These are phyloP conservation scores for Pythium coloratum DNA, from an alignment of 352 stramenopile genomes.

Conservation along the genomic window DNA sequence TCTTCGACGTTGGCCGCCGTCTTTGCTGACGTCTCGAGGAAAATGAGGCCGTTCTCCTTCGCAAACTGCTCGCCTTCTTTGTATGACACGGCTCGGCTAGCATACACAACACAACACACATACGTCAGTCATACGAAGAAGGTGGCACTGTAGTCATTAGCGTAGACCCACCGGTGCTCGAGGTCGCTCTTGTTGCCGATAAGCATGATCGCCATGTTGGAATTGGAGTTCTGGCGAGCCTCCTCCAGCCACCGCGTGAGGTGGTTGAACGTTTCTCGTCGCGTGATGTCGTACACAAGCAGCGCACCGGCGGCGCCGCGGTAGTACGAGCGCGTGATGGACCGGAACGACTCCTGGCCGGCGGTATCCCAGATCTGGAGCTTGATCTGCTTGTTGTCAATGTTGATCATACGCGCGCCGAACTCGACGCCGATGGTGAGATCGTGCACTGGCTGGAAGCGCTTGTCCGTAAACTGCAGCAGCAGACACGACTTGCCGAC, in stretches of 20 bases:
- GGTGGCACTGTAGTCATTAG: no score
- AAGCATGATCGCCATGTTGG: conserved; percentile 99
- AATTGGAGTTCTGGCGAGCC: conserved; percentile 97
- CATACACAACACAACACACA: not conserved
- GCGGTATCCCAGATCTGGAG: conserved; percentile 98
- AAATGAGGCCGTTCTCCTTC: conserved; percentile 99
- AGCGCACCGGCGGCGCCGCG: conserved; percentile 96
- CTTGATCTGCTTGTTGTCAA: conserved; percentile 98
- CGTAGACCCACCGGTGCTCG: conserved; percentile 75
- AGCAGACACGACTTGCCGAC: conserved; percentile 99
- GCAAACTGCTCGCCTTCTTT: conserved; percentile 99
- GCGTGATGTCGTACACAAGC: conserved; percentile 99
- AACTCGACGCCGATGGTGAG: conserved; percentile 99
- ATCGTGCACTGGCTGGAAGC: conserved; percentile 99
- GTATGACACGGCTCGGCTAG: conserved; percentile 92
- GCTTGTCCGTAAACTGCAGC: conserved; percentile 99
- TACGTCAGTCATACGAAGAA: not conserved
- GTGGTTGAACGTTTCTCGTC: conserved; percentile 99
- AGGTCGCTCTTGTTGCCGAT: conserved; percentile 99
- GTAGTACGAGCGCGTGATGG: conserved; percentile 99
- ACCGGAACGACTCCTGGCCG: conserved; percentile 99
- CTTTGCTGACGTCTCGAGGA: conserved; percentile 99
- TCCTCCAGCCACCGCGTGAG: conserved; percentile 98
- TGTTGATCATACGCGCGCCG: conserved; percentile 98
- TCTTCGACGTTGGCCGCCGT: conserved; percentile 99